Evolutionary conservation across 257 asterid species (phyloP), one percentile per base, ranked within the genome.

Genomic region (Eucommia ulmoides): DNA sequence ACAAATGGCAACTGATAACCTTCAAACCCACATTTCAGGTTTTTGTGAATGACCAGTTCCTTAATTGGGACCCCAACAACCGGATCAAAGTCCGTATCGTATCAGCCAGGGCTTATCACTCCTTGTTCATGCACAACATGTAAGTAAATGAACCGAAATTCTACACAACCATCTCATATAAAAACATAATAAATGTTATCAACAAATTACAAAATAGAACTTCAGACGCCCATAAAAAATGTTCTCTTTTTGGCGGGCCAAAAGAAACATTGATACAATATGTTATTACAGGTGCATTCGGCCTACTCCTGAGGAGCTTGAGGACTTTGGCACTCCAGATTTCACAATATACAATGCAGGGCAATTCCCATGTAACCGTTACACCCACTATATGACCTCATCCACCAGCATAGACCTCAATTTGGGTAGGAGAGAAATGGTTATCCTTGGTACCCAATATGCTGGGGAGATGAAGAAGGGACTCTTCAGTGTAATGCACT

Each of bases 391-490:
- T 52, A 87, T 87, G 97, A 87, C 97, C 21, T 87, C 97, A 42
- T 88, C 95, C 7, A 88, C 97, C 51, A 88, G 97, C 81, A 74
- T 88, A 73, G 95, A 88, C 73, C 22, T 88, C 60, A 88, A 88
- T 62, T 86, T 88, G 55, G 84, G 65, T 53, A 77, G 95, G 71
- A 72, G 69, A 64, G 97, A 88, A 65, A 88, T 88, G 95, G 95
- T 88, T 52, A 88, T 88, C 65, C 84, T 88, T 18, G 97, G 97
- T 42, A 88, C 95, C 42, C 97, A 79, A 55, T 88, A 88, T 67
- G 97, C 97, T 12, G 96, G 96, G 62, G 96, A 83, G 66, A 87
- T 87, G 97, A 87, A 87, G 80, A 87, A 87, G 63, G 97, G 97
- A 6, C 78, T 88, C 26, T 88, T 88, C 75, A 67, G 97, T 19